These are phyloP conservation scores for Glutinoglossum americanum DNA, from an alignment of 495 filamentous ascomycete species.

Conservation along the genomic window DNA sequence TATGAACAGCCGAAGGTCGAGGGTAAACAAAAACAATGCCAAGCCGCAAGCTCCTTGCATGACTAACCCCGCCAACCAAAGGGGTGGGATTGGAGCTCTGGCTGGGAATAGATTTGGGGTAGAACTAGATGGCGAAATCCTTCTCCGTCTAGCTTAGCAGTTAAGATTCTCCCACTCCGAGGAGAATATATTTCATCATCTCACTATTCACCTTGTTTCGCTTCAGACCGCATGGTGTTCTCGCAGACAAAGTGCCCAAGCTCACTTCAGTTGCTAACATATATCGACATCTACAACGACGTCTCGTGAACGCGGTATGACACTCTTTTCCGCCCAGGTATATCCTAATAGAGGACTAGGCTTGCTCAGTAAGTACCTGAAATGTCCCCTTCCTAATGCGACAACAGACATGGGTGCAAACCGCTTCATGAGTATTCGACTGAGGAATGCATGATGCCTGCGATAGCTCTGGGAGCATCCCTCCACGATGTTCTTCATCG, in stretches of 20 bases:
- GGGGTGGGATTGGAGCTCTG: neutral
- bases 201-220: neutral
- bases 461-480: slow-evolving; percentile 64
- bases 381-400: neutral
- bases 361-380: slow-evolving; percentile 39
- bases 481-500: slow-evolving; percentile 71
- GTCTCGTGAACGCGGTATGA: slow-evolving; percentile 12
- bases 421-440: neutral
- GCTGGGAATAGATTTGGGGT: neutral
- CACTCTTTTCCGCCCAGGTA: slow-evolving; percentile 37
- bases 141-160: too few species aligned
- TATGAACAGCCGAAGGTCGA: neutral
- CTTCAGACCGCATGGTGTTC: neutral
- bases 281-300: slow-evolving; percentile 17
- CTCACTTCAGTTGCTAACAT: neutral
- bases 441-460: neutral
- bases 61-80: neutral
- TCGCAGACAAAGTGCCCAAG: too few species aligned
- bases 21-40: slow-evolving; percentile 2
- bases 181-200: too few species aligned
- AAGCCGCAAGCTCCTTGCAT: neutral
- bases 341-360: slow-evolving; percentile 58
- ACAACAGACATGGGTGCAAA: too few species aligned
- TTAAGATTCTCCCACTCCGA: too few species aligned
- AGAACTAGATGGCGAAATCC: too few species aligned